These are phyloP conservation scores for Sextonia rubra DNA, from an alignment of 164 flowering plant genomes.

Conservation along the genomic window DNA sequence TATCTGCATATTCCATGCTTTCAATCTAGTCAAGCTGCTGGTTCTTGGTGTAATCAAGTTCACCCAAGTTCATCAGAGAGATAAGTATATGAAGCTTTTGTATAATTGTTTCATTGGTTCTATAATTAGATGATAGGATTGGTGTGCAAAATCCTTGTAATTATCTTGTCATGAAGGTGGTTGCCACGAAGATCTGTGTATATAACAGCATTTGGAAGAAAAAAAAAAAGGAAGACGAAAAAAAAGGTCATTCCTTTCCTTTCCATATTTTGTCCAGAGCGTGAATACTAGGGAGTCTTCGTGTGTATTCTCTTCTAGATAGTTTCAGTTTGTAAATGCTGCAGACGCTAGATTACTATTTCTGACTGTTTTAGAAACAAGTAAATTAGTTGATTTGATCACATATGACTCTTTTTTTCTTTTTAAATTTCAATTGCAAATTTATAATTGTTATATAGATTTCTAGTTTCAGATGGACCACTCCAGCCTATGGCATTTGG, in stretches of 20 bases:
- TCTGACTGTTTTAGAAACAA: no score
- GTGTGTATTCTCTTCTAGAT: not conserved
- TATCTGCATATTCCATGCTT: constrained; percentile 87
- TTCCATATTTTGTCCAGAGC: not conserved
- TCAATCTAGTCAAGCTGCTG: constrained; percentile 86
- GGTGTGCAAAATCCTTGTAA: not conserved
- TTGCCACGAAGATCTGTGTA: not conserved
- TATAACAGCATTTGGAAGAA: not conserved
- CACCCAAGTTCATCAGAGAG: constrained; percentile 38
- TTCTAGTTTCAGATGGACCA: no score
- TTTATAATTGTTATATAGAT: no score
- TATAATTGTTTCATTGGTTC: constrained; percentile 1
- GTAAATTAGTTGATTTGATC: no score
- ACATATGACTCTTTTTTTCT: no score
- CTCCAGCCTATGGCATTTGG: no score
- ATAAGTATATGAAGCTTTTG: constrained; percentile 4
- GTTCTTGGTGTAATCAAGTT: constrained; percentile 33
- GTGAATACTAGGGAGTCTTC: not conserved
- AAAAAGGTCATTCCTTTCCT: no score
- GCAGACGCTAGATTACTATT: no score
- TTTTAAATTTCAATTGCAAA: no score
- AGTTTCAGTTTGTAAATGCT: not conserved
- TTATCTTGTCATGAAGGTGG: not conserved
- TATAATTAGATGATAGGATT: not conserved
- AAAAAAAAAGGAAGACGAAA: no score